phyloP scores from a whole-genome alignment of 129 eudicot species.

The Cynara cardunculus region DNA sequence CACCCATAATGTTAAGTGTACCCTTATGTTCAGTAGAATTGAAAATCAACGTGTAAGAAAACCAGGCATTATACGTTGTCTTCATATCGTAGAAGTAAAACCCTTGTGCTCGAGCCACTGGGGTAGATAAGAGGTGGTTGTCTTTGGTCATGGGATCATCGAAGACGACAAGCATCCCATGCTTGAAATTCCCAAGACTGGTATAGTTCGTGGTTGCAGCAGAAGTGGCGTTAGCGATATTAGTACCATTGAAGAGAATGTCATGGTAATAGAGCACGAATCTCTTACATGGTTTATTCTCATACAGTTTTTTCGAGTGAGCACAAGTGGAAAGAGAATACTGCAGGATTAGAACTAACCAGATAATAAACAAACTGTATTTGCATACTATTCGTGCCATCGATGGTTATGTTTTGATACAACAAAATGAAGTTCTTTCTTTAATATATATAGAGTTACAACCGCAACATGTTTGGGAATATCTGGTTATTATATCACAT shows the following conservation, averaged over 20 bases:
- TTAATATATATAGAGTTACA: constrained; percentile 16
- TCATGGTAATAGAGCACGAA: constrained; percentile 58
- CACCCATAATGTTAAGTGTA: constrained; percentile 57
- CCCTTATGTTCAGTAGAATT: constrained; percentile 59
- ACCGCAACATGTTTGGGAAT: background rate
- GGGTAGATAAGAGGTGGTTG: constrained; percentile 34
- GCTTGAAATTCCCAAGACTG: constrained; percentile 26
- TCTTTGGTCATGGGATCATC: constrained; percentile 63
- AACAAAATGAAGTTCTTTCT: background rate
- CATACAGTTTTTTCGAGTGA: constrained; percentile 9
- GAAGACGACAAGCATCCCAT: constrained; percentile 52
- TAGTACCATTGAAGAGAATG: constrained; percentile 46
- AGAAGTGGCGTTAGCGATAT: constrained; percentile 50
- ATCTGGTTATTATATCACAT: background rate
- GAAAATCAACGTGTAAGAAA: constrained; percentile 54
- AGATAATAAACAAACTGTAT: background rate
- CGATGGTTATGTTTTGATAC: background rate
- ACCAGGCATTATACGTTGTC: constrained; percentile 54
- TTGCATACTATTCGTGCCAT: constrained; percentile 10
- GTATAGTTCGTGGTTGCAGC: constrained; percentile 27
- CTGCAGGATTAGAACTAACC: constrained; percentile 7
- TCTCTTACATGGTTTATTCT: constrained; percentile 52
- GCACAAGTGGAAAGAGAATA: background rate
- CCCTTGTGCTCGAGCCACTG: constrained; percentile 66
- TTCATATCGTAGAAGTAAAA: constrained; percentile 65